Conservation (phyloP, 164 flowering plant species). For the Brasenia schreberi region DNA sequence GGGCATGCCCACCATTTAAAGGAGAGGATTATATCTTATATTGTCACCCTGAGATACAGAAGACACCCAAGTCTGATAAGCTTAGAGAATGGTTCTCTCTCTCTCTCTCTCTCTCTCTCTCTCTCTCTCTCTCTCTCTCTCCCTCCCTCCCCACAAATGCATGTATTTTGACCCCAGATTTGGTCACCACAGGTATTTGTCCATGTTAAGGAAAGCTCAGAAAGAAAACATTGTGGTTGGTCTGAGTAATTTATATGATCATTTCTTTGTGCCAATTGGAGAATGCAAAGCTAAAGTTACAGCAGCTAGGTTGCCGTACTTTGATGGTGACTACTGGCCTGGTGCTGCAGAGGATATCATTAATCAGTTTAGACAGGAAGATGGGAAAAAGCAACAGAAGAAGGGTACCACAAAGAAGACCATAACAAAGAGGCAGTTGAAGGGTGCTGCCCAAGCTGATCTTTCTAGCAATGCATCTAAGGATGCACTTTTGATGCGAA, state of each 20-base stretch:
- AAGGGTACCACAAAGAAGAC: conserved; percentile 76
- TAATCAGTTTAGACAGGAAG: conserved; percentile 78
- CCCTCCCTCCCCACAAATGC: background rate
- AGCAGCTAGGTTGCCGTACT: conserved; percentile 92
- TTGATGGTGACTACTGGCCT: conserved; percentile 99
- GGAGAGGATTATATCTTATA: conserved; percentile 98
- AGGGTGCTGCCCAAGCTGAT: conserved; percentile 92
- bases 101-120: background rate
- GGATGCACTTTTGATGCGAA: conserved; percentile 83
- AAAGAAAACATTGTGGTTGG: conserved; percentile 79
- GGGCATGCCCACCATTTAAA: conserved; percentile 99
- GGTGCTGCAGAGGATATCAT: conserved; percentile 99
- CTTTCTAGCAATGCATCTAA: conserved; percentile 85
- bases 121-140: background rate
- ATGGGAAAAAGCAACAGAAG: conserved; percentile 74
- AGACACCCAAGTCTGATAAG: conserved; percentile 96
- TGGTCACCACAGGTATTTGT: conserved; percentile 49
- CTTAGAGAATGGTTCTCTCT: conserved; percentile 78
- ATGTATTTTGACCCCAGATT: too few relatives aligned
- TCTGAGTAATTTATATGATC: conserved; percentile 84
- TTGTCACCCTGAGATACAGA: conserved; percentile 98
- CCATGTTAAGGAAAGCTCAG: conserved; percentile 86
- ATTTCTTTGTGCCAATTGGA: conserved; percentile 69
- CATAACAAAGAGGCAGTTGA: conserved; percentile 84
- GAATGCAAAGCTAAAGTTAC: conserved; percentile 95